phyloP scores from a whole-genome alignment of 495 filamentous ascomycete species.

The Staphylotrichum longicolle region DNA sequence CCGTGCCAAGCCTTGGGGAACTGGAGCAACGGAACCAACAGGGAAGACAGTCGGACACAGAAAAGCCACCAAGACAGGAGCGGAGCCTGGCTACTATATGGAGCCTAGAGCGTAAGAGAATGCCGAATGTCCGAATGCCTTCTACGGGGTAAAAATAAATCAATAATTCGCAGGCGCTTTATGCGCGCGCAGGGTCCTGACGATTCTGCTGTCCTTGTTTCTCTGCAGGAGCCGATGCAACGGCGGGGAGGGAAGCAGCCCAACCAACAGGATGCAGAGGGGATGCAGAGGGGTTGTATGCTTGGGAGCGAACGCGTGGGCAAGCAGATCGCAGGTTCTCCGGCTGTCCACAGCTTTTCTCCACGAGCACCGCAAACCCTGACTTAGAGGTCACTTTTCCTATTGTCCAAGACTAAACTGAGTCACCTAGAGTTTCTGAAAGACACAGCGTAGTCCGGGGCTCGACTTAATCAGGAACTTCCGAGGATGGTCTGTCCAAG shows the following conservation, averaged over 20 bases:
- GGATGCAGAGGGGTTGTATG: slow-evolving; percentile 12
- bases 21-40: slow-evolving; percentile 3
- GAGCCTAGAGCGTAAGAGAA: neutral
- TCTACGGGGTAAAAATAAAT: neutral
- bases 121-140: neutral
- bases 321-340: neutral
- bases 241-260: slow-evolving; percentile 15
- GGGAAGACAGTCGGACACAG: neutral
- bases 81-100: neutral
- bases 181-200: slow-evolving; percentile 10
- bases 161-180: slow-evolving; percentile 13
- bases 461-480: too few relatives aligned
- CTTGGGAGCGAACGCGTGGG: slow-evolving; percentile 1
- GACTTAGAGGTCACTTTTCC: too few relatives aligned
- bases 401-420: too few relatives aligned
- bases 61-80: neutral
- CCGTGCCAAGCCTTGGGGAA: slow-evolving; percentile 19
- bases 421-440: too few relatives aligned
- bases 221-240: slow-evolving; percentile 21
- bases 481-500: too few relatives aligned
- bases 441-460: too few relatives aligned
- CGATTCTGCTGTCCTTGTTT: neutral
- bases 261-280: too few relatives aligned
- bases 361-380: too few relatives aligned
- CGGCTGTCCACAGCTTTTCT: too few relatives aligned